Percentiles rank a stretch among this genome's conserved stretches.
These are phyloP conservation scores for Penicillium aurantiogriseum DNA, from an alignment of 2,329 filamentous ascomycete genomes.

Conservation along the genomic window DNA sequence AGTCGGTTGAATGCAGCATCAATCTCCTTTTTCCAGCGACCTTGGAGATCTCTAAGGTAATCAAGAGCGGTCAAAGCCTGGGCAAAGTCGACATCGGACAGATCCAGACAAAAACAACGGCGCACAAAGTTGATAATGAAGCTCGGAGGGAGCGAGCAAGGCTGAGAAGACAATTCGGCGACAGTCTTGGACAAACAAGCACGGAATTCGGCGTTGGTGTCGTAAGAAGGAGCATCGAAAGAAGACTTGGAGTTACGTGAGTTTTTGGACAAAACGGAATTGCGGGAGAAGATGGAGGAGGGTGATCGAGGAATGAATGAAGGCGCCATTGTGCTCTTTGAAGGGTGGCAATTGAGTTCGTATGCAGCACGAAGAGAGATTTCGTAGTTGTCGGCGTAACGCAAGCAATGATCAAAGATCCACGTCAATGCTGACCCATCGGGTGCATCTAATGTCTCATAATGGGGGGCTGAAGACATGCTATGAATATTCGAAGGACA, in stretches of 20 bases:
- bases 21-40: slow-evolving; percentile 58
- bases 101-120: slow-evolving; percentile 56
- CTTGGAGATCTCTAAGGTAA: slow-evolving; percentile 64
- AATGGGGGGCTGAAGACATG: slow-evolving; percentile 12
- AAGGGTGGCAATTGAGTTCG: slow-evolving; percentile 61
- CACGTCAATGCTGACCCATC: slow-evolving; percentile 48
- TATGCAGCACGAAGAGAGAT: slow-evolving; percentile 68
- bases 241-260: slow-evolving; percentile 23
- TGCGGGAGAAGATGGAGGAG: slow-evolving; percentile 35
- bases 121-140: slow-evolving; percentile 64
- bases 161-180: slow-evolving; percentile 57
- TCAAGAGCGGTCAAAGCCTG: slow-evolving; percentile 65
- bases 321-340: slow-evolving; percentile 26
- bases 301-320: slow-evolving; percentile 25
- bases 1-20: slow-evolving; percentile 54
- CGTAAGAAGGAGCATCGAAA: slow-evolving; percentile 20
- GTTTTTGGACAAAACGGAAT: slow-evolving; percentile 29
- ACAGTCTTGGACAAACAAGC: slow-evolving; percentile 52
- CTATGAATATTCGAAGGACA: not conserved
- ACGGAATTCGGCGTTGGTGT: slow-evolving; percentile 44
- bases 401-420: slow-evolving; percentile 60
- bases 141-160: slow-evolving; percentile 59
- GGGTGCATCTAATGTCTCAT: slow-evolving; percentile 23
- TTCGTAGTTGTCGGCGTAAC: slow-evolving; percentile 63
- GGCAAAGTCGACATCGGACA: slow-evolving; percentile 62